Evolutionary conservation across 2,329 filamentous ascomycete species (phyloP), one percentile per base, ranked within the genome.

Genomic region (Pezicula radicicola): DNA sequence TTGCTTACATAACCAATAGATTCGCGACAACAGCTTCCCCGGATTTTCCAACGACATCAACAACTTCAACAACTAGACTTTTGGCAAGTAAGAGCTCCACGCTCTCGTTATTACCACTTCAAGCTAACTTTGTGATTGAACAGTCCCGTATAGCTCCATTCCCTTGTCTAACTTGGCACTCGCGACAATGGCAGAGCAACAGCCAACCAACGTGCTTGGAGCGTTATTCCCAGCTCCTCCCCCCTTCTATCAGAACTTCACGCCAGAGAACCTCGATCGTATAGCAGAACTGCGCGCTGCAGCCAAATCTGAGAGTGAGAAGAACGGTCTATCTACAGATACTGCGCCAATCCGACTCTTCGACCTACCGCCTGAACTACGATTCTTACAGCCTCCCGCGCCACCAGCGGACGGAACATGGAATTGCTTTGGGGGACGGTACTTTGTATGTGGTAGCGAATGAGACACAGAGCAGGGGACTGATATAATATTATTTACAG

Each of bases 211-310:
- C 57, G 73, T 75, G 44, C 70, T 79, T 61, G 78, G 84, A 25
- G 83, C 87, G 21, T 83, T 86, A 39, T 96, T 91, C 67, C 93
- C 94, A 21, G 83, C 88, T 48, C 94, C 94, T 25, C 94, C 94
- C 25, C 85, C 87, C 1, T 96, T 97, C 73, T 97, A 89, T 85
- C 86, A 87, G 60, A 80, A 89, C 68, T 97, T 97, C 71, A 96
- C 90, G 0, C 69, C 83, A 3, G 83, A 87, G 27, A 95, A 93
- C 65, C 64, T 89, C 48, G 72, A 81, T 13, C 83, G 82, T 45
- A 71, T 88, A 21, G 70, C 77, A 51, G 65, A 77, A 37, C 66
- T 79, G 49, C 78, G 70, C 40, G 57, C 65, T 4, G 63, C 63
- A 13, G 64, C 66, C 44, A 55, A 54, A 3, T 15, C 42, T 37